These are phyloP conservation scores for Pisolithus sp. DNA, from an alignment of 768 basidiomycete species.

Conservation along the genomic window DNA sequence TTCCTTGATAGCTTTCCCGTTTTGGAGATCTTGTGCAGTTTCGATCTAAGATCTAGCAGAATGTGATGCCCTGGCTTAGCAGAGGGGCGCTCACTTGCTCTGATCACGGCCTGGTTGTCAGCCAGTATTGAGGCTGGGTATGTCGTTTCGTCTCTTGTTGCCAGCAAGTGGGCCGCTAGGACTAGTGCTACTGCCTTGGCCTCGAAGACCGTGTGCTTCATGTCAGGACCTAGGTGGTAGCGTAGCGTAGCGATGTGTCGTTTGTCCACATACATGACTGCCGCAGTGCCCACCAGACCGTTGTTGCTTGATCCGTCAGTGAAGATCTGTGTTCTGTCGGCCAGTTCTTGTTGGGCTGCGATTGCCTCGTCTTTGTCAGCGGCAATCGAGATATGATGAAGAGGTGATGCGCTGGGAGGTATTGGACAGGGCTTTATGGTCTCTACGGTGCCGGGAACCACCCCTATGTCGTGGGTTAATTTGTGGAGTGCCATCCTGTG, in stretches of 20 bases:
- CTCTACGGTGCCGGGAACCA: conserved; percentile 6
- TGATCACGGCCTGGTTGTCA: conserved; percentile 7
- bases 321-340: conserved; percentile 3
- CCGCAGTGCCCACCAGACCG: conserved; percentile 19
- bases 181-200: conserved; percentile 1
- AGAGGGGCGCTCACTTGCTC: background rate
- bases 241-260: background rate
- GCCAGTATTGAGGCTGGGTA: conserved; percentile 1
- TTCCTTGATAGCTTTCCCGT: background rate
- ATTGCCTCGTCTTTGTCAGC: background rate
- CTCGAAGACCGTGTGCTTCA: conserved; percentile 2
- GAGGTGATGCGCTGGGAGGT: conserved; percentile 12
- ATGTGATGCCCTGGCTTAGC: conserved; percentile 6
- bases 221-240: conserved; percentile 10
- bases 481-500: too few relatives aligned
- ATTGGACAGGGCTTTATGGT: conserved; percentile 6
- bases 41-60: conserved; percentile 1
- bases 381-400: conserved; percentile 5
- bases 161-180: conserved; percentile 2
- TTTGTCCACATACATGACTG: conserved; percentile 3
- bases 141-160: background rate
- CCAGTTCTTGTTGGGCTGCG: background rate
- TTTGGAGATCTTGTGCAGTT: background rate
- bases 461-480: too few relatives aligned
- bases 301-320: conserved; percentile 17